Evolutionary conservation across 208 protist species (phyloP).

Genomic region (Leishmania lainsoni): DNA sequence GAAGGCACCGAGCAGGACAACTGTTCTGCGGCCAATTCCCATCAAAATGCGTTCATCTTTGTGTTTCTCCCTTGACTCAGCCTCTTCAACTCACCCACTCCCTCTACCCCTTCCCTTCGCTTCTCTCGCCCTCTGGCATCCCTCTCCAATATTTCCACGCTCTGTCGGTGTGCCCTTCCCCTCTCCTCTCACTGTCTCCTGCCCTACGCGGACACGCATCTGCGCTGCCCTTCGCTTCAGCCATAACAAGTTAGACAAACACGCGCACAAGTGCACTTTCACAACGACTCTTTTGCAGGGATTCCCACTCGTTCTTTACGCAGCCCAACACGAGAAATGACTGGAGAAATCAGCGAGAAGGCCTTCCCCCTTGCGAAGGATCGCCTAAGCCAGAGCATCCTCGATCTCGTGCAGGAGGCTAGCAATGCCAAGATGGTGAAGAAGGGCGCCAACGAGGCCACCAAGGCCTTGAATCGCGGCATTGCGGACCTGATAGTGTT

Average conservation of each 20-base stretch:
- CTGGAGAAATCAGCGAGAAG: slow-evolving; percentile 96
- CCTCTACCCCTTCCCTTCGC: background rate
- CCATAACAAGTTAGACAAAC: background rate
- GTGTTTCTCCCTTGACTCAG: background rate
- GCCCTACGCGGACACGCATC: background rate
- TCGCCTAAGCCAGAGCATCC: slow-evolving; percentile 95
- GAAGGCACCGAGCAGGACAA: background rate
- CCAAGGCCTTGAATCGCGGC: slow-evolving; percentile 99
- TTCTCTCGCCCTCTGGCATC: background rate
- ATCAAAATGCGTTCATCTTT: background rate
- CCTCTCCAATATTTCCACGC: background rate
- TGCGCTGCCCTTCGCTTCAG: background rate
- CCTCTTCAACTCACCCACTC: background rate
- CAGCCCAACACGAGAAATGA: slow-evolving; percentile 60
- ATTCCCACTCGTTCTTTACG: slow-evolving; percentile 1
- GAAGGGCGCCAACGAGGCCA: slow-evolving; percentile 99
- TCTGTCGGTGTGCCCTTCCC: slow-evolving; percentile 8
- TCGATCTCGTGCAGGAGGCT: slow-evolving; percentile 98
- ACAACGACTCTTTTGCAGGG: background rate
- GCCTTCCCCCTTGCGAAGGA: slow-evolving; percentile 98
- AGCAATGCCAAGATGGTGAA: slow-evolving; percentile 98
- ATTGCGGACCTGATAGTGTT: slow-evolving; percentile 99
- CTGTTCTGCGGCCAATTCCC: background rate
- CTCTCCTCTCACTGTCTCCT: slow-evolving; percentile 15
- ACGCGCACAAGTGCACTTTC: background rate